Percentiles rank a stretch among this genome's conserved stretches.
phyloP scores from a whole-genome alignment of 306 rosid genomes.

The Gleditsia sinensis region DNA sequence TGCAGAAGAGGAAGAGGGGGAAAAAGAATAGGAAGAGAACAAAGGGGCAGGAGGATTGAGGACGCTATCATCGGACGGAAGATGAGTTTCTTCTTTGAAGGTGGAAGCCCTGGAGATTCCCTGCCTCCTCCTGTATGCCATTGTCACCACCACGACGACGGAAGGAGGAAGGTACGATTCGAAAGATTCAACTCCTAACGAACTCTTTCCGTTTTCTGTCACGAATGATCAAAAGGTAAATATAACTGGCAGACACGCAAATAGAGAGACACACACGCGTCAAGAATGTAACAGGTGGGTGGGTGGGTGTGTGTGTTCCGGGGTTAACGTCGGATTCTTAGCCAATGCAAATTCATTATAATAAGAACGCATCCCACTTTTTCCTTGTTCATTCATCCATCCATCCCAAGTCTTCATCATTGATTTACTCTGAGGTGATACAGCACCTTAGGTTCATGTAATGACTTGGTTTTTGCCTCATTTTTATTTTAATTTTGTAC shows the following conservation, averaged over 20 bases:
- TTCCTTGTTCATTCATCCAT: too few species aligned
- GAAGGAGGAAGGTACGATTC: neutral
- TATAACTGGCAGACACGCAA: neutral
- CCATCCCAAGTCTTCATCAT: too few species aligned
- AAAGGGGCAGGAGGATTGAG: conserved; percentile 27
- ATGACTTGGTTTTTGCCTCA: too few species aligned
- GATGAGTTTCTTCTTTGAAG: conserved; percentile 75
- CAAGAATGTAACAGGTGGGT: neutral
- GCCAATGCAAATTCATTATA: too few species aligned
- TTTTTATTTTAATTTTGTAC: too few species aligned
- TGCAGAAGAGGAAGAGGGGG: conserved; percentile 29
- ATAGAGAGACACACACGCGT: neutral
- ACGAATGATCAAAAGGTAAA: neutral
- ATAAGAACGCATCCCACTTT: too few species aligned
- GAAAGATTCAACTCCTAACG: conserved; percentile 35
- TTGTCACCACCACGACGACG: conserved; percentile 23
- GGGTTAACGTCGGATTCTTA: neutral
- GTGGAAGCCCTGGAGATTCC: conserved; percentile 71
- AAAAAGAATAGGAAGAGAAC: conserved; percentile 17
- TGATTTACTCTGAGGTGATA: too few species aligned
- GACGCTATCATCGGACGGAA: conserved; percentile 35
- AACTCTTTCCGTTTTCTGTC: conserved; percentile 30
- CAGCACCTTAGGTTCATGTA: too few species aligned
- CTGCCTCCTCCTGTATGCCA: conserved; percentile 96
- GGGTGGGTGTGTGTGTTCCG: neutral